Conservation (phyloP, 2,329 filamentous ascomycete species). For the Nemania sp. region DNA sequence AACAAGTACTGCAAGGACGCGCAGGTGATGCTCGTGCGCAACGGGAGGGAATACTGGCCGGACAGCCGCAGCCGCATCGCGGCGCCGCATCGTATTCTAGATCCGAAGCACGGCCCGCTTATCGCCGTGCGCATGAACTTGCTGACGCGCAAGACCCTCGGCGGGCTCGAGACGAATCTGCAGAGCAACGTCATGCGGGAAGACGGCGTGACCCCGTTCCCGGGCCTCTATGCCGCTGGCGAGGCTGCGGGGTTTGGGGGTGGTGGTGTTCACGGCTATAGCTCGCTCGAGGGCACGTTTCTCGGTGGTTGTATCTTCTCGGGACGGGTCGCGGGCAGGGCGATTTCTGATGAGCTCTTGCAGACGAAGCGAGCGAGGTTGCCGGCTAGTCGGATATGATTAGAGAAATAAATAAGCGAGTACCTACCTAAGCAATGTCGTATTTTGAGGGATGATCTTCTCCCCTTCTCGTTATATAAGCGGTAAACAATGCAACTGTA, state of each 20-base stretch:
- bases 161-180: conserved; percentile 63
- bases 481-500: no score
- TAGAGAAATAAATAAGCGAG: no score
- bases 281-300: conserved; percentile 64
- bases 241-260: conserved; percentile 65
- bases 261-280: conserved; percentile 65
- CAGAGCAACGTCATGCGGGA: conserved; percentile 57
- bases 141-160: conserved; percentile 63
- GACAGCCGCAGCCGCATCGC: conserved; percentile 57
- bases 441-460: no score
- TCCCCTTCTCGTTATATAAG: no score
- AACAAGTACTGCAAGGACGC: conserved; percentile 63
- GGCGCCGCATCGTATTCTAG: conserved; percentile 56
- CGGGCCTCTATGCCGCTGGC: conserved; percentile 61
- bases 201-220: conserved; percentile 53
- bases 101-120: conserved; percentile 58
- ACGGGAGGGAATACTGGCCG: conserved; percentile 58
- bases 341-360: conserved; percentile 53
- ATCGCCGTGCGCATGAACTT: conserved; percentile 65
- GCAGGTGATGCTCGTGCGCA: conserved; percentile 64
- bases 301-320: conserved; percentile 66
- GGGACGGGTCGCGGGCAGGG: conserved; percentile 58
- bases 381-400: no score
- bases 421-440: no score
- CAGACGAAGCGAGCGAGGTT: conserved; percentile 13